Conservation (phyloP, 805 yeast species). For the Naumovozyma castellii region DNA sequence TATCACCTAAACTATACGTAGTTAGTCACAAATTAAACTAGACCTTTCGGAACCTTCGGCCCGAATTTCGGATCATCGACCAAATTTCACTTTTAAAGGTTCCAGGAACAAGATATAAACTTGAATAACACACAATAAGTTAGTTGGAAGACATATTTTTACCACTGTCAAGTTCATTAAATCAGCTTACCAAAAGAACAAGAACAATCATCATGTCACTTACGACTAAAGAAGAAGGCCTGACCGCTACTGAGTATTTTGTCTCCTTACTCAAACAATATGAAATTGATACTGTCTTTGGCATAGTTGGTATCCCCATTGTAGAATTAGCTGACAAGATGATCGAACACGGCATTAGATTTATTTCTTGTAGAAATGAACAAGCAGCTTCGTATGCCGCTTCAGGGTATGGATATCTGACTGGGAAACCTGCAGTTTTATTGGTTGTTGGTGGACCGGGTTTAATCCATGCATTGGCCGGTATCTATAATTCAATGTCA, state of each 20-base stretch:
- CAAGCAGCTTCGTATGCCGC: slow-evolving; percentile 74
- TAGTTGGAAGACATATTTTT: too few relatives aligned
- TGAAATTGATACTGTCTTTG: slow-evolving; percentile 52
- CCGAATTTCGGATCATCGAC: background rate
- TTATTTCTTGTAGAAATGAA: slow-evolving; percentile 58
- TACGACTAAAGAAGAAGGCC: too few relatives aligned
- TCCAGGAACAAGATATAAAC: too few relatives aligned
- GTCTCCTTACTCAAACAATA: slow-evolving; percentile 39
- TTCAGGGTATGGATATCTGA: slow-evolving; percentile 56
- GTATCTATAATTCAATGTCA: slow-evolving; percentile 50
- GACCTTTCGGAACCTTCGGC: background rate
- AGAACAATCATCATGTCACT: too few relatives aligned
- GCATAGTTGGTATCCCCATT: slow-evolving; percentile 68
- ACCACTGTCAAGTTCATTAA: too few relatives aligned
- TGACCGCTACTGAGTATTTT: slow-evolving; percentile 21
- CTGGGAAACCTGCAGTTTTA: slow-evolving; percentile 55
- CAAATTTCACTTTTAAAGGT: too few relatives aligned
- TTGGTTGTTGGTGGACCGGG: slow-evolving; percentile 75
- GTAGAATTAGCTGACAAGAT: slow-evolving; percentile 60
- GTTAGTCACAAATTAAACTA: too few relatives aligned
- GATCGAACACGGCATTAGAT: slow-evolving; percentile 43
- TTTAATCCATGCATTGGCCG: slow-evolving; percentile 56
- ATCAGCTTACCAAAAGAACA: too few relatives aligned
- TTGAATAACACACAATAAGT: too few relatives aligned
- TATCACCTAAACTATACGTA: too few relatives aligned